Base-by-base conservation (phyloP, 768 basidiomycete genomes). In the Termitomyces sp. region DNA sequence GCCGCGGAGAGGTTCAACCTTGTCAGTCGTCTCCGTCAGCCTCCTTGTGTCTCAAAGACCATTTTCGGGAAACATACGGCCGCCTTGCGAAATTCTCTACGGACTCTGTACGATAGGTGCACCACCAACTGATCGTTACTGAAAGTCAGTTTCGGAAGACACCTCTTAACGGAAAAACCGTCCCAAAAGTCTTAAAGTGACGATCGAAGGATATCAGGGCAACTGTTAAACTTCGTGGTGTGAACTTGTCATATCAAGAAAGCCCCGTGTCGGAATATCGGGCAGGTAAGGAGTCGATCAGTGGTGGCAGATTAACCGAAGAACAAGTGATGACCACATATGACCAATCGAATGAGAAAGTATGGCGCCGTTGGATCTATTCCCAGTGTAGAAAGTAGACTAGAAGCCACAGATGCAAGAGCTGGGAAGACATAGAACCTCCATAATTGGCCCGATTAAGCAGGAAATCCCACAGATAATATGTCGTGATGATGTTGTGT, bases 151-250 rank as follows among this genome's bases (percentile, higher is more conserved):
- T 40, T n/a, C 26, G 26, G 51, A 52, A 52, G 51, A 37, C 8
- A n/a, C 5, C 26, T 52, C 51, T 45, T 33, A 26, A 45, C 4
- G 32, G 56, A 13, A 50, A 24, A 48, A 40, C 49, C 30, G 43
- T 37, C 48, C 58, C 43, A 44, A 49, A 39, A 34, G 27, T 40
- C 40, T 10, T 32, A 27, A 39, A 9, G 27, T 36, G 53, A 34
- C 12, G 48, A 54, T 59, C 53, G 51, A 51, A 47, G 30, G 9
- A 47, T 44, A 32, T 18, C 43, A 46, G 43, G 56, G 27, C 43
- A 57, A 36, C 7, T 9, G 50, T 55, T 55, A 54, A 34, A 53
- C 44, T 63, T 63, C 51, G 48, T 60, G 59, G 59, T 52, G 56
- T 58, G 30, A 50, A 27, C 14, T 60, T 52, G 52, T 24, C 54